Evolutionary conservation across 139 green algal species (phyloP).

Genomic region (Volvox africanus): DNA sequence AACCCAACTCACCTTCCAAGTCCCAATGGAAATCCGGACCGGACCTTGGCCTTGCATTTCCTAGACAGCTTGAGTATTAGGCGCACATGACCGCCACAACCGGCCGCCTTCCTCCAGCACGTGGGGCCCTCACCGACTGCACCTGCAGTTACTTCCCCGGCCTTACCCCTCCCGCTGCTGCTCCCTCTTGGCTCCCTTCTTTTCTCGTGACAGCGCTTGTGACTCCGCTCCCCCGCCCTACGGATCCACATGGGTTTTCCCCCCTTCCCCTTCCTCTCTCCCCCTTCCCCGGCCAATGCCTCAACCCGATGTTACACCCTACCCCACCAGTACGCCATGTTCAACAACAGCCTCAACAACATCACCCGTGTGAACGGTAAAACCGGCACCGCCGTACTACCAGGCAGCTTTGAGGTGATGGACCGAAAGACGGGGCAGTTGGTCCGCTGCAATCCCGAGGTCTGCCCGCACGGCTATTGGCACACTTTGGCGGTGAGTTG

Average conservation of each 20-base stretch:
- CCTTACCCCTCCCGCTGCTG: too few species aligned
- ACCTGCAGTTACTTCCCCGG: too few species aligned
- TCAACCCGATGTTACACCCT: neutral
- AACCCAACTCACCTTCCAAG: too few species aligned
- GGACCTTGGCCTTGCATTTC: too few species aligned
- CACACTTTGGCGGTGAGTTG: conserved; percentile 22
- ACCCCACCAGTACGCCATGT: conserved; percentile 16
- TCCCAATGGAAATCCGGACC: too few species aligned
- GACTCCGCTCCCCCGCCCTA: neutral
- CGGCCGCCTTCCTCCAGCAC: too few species aligned
- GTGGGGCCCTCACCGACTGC: too few species aligned
- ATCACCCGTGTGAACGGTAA: neutral
- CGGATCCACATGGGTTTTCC: neutral
- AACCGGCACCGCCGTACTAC: conserved; percentile 31
- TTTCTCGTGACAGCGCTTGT: too few species aligned
- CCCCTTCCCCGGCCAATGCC: neutral
- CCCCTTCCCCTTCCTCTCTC: neutral
- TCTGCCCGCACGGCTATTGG: neutral
- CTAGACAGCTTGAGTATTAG: too few species aligned
- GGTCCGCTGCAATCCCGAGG: neutral
- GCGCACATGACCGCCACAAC: too few species aligned
- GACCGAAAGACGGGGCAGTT: neutral
- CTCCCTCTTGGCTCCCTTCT: too few species aligned
- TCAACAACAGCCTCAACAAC: conserved; percentile 25
- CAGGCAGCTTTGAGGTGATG: neutral